Percentiles rank a stretch among this genome's conserved stretches.
phyloP scores from a whole-genome alignment of 2,329 filamentous ascomycete species.

The Coniochaeta ligniaria region DNA sequence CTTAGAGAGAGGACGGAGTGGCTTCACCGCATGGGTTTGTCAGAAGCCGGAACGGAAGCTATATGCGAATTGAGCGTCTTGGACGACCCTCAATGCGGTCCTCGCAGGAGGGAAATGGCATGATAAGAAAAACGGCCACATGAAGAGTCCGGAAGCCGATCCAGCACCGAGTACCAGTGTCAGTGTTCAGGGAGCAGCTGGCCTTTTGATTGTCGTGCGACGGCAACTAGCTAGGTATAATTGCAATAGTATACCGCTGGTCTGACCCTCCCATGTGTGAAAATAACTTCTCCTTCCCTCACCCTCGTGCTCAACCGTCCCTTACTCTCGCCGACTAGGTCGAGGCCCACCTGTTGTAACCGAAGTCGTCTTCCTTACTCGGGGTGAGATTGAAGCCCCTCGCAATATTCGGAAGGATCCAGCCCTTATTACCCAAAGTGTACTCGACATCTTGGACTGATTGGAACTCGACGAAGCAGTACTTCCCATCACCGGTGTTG shows the following conservation, averaged over 20 bases:
- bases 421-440: too few relatives aligned
- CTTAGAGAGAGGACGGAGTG: background rate
- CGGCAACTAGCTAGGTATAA: background rate
- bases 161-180: background rate
- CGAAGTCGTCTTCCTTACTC: too few relatives aligned
- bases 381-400: too few relatives aligned
- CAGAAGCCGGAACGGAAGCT: background rate
- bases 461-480: too few relatives aligned
- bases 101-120: background rate
- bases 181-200: background rate
- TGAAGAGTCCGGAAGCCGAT: background rate
- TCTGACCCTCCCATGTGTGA: too few relatives aligned
- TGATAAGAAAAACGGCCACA: background rate
- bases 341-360: too few relatives aligned
- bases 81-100: background rate
- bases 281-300: too few relatives aligned
- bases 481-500: too few relatives aligned
- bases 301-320: too few relatives aligned
- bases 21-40: background rate
- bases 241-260: background rate
- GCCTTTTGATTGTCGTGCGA: background rate
- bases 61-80: background rate
- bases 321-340: too few relatives aligned
- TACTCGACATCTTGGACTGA: too few relatives aligned
- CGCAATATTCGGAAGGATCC: too few relatives aligned